A percentile compares a stretch with the other conserved stretches of the same genome.
These are phyloP conservation scores for Trichophyton mentagrophytes DNA, from an alignment of 2,329 filamentous ascomycete species.

Conservation along the genomic window DNA sequence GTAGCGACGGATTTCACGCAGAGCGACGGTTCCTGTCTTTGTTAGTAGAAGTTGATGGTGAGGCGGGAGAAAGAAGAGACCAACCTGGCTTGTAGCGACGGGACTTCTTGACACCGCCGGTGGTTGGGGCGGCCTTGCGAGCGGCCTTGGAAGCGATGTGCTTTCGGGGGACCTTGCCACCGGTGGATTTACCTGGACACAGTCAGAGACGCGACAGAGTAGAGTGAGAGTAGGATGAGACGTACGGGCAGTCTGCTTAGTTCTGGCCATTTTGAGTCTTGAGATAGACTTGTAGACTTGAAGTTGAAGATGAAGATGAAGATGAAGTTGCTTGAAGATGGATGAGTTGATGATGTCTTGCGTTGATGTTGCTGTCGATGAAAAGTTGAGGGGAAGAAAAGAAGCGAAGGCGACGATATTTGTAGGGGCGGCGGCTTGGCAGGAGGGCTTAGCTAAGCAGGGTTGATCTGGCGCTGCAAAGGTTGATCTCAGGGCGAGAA, in stretches of 20 bases:
- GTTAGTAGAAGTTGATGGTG: slow-evolving; percentile 15
- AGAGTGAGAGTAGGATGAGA: slow-evolving; percentile 14
- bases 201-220: slow-evolving; percentile 10
- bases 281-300: slow-evolving; percentile 8
- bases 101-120: slow-evolving; percentile 94
- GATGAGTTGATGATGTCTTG: slow-evolving; percentile 20
- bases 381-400: slow-evolving; percentile 13
- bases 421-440: no score
- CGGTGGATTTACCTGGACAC: slow-evolving; percentile 54
- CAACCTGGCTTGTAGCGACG: slow-evolving; percentile 73
- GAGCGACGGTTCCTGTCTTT: slow-evolving; percentile 65
- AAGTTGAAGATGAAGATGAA: slow-evolving; percentile 12
- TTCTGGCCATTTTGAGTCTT: slow-evolving; percentile 35
- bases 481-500: slow-evolving; percentile 12
- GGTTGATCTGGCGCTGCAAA: background rate
- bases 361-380: slow-evolving; percentile 10
- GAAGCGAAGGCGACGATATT: no score
- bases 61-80: slow-evolving; percentile 11
- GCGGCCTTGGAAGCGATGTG: slow-evolving; percentile 98
- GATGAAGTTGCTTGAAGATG: slow-evolving; percentile 15
- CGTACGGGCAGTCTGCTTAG: slow-evolving; percentile 43
- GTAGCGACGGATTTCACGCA: slow-evolving; percentile 97
- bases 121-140: slow-evolving; percentile 94
- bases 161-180: slow-evolving; percentile 70
- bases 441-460: no score